Evolutionary conservation across 2,329 filamentous ascomycete genomes (phyloP), one percentile per base, ranked within the genome.

Genomic region (Diplocarpon mali): DNA sequence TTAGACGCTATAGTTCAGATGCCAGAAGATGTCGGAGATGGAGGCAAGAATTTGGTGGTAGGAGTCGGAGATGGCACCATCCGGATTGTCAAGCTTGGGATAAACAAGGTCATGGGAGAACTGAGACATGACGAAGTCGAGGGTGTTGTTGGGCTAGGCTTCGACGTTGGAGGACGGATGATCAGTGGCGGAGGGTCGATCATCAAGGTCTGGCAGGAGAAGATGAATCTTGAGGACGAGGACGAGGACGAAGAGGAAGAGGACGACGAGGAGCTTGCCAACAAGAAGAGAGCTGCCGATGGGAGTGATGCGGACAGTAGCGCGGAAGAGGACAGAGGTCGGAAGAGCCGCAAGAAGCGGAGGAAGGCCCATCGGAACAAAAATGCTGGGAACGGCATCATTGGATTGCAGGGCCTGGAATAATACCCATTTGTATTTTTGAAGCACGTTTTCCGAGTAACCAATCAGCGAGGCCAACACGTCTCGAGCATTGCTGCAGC

Each of bases 181-280:
- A 87, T 98, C 54, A 93, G 81, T 57, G 89, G 87, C 10, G 92
- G 92, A 43, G 92, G 92, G 0, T 76, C 75, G 55, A 79, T 80
- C 0, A 76, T 98, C 51, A 95, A 95, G 64, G 80, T 96, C 2
- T 98, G 92, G 92, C 78, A 79, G 49, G 78, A 92, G 60, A 75
- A 81, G 48, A 69, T 74, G n/a, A 69, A 69, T 46, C 62, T 71
- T 2, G 70, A 73, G 16, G 69, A 67, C 2, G 57, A 61, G 27
- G 55, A 55, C 2, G 61, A 62, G 1, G 69, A 69, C 1, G 71
- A 70, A 0, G 73, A 75, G 0, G 71, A 70, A 1, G 71, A 66
- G 0, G 69, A 72, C 65, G 47, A 69, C 64, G 60, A 71, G 68
- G 59, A 72, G 67, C 58, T 63, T 62, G 41, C 31, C 11, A 32